Percentiles rank a stretch among this genome's conserved stretches.
These are phyloP conservation scores for Gossypium mustelinum DNA, from an alignment of 345 rosid genomes.

Conservation along the genomic window DNA sequence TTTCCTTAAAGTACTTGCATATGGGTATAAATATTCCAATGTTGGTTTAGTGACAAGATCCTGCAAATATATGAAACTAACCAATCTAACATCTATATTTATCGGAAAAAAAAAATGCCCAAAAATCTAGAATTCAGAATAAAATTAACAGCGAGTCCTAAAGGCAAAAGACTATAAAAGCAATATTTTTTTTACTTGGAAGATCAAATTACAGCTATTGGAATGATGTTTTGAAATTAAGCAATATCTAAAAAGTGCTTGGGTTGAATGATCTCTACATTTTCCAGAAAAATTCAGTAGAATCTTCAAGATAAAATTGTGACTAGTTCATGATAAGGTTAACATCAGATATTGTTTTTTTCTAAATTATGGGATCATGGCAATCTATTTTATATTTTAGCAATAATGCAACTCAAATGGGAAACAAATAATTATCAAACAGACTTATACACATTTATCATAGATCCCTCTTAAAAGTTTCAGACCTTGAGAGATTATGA, in stretches of 20 bases:
- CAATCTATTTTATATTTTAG: not conserved
- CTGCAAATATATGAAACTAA: not conserved
- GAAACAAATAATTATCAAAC: not conserved
- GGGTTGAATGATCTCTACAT: not conserved
- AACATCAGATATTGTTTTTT: not conserved
- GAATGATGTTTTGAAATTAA: not conserved
- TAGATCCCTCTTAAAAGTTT: slow-evolving; percentile 1
- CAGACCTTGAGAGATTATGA: not conserved
- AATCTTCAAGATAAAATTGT: not conserved
- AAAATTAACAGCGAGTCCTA: not conserved
- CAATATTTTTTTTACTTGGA: not conserved
- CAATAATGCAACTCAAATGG: not conserved
- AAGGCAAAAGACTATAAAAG: not conserved
- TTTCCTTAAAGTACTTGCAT: not conserved
- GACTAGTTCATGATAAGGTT: not conserved
- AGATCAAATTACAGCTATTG: not conserved
- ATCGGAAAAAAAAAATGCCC: not conserved
- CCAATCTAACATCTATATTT: not conserved
- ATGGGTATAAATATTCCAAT: not conserved
- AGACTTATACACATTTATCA: not conserved
- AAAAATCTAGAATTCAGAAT: not conserved
- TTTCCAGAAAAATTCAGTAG: not conserved
- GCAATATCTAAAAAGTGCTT: not conserved
- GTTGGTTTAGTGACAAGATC: not conserved
- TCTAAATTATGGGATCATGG: not conserved